phyloP scores from a whole-genome alignment of 225 moss, liverwort and hornwort genomes.

The Rhytidiadelphus loreus region DNA sequence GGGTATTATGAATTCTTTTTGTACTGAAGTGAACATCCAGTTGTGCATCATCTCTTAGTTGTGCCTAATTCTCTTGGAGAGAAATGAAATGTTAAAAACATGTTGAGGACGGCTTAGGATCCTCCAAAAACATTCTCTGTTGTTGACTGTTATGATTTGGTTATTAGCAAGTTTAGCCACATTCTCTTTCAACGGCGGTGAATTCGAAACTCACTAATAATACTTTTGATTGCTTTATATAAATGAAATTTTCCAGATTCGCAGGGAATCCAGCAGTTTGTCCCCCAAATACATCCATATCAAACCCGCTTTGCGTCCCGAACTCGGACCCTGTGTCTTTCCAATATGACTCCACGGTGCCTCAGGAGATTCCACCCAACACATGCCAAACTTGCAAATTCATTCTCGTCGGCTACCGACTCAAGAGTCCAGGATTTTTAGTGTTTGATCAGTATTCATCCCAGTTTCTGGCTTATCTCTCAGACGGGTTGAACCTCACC shows the following conservation, averaged over 20 bases:
- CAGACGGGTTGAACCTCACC: constrained; percentile 16
- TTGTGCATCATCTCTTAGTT: not conserved
- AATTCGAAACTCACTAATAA: no score
- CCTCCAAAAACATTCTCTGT: not conserved
- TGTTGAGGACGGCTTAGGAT: not conserved
- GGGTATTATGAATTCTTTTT: not conserved
- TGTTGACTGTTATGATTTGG: not conserved
- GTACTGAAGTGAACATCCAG: not conserved
- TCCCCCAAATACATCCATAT: not conserved
- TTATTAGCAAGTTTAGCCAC: not conserved
- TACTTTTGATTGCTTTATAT: no score
- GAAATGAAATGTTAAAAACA: not conserved
- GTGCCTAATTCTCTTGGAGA: not conserved
- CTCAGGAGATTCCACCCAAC: not conserved
- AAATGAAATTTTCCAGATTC: not conserved
- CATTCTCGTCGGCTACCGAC: constrained; percentile 39
- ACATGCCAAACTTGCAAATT: constrained; percentile 11
- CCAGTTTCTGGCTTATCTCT: constrained; percentile 34
- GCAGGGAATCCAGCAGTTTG: constrained; percentile 19
- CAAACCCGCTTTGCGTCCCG: constrained; percentile 39
- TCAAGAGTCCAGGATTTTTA: constrained; percentile 66
- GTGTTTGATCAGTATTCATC: constrained; percentile 25
- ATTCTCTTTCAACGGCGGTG: not conserved
- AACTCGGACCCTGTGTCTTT: not conserved
- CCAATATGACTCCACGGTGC: not conserved